Percentiles rank a stretch among this genome's conserved stretches.
Conservation (phyloP, 2,329 filamentous ascomycete genomes). For the Metarhizium sp. region DNA sequence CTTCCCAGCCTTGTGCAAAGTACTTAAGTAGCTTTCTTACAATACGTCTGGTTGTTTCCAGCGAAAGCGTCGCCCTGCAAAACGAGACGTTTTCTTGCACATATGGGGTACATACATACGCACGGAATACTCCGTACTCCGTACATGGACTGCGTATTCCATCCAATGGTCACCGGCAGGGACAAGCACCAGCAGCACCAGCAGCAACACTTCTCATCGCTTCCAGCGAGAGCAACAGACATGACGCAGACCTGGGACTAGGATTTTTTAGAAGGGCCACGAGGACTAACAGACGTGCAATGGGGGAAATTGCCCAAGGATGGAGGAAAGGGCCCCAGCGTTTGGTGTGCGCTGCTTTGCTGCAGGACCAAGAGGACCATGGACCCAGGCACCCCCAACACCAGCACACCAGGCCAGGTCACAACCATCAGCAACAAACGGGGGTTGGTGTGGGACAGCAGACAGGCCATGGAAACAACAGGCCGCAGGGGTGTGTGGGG, state of each 20-base stretch:
- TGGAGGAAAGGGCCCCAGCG: conserved; percentile 5
- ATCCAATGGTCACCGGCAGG: not conserved
- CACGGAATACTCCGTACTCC: not conserved
- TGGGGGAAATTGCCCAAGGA: conserved; percentile 7
- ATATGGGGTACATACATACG: no score
- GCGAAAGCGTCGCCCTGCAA: no score
- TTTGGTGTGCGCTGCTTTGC: conserved; percentile 1
- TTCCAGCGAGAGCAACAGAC: not conserved
- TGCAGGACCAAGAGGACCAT: not conserved
- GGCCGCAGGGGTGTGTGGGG: conserved; percentile 4
- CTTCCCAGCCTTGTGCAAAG: no score
- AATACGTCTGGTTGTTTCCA: no score
- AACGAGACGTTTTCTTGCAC: no score
- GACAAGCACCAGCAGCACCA: not conserved
- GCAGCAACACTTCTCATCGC: not conserved
- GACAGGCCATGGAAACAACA: conserved; percentile 1
- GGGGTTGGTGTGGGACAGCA: conserved; percentile 7
- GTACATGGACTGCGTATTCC: not conserved
- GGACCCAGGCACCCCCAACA: no score
- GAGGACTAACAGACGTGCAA: not conserved
- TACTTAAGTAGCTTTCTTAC: no score
- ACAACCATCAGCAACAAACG: conserved; percentile 2
- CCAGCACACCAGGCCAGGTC: not conserved
- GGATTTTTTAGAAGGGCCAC: not conserved
- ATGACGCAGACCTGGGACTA: not conserved